These are phyloP conservation scores for Hyphodiscus sp. DNA, from an alignment of 2,329 filamentous ascomycete genomes.

Conservation along the genomic window DNA sequence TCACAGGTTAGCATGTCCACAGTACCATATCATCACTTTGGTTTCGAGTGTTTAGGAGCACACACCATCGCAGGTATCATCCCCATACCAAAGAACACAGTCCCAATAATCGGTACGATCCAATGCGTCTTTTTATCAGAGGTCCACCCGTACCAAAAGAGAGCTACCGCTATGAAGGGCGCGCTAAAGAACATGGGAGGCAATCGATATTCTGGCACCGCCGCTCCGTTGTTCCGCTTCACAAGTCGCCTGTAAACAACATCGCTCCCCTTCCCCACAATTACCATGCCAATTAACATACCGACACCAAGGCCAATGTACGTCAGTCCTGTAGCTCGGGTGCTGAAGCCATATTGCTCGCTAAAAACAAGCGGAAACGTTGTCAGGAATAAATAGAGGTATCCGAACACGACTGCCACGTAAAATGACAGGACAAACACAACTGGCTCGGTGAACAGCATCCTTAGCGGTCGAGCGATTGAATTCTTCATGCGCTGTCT, in stretches of 20 bases:
- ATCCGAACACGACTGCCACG: conserved; percentile 42
- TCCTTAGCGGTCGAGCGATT: background rate
- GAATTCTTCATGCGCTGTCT: background rate
- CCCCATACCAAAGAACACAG: conserved; percentile 35
- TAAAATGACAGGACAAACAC: conserved; percentile 40
- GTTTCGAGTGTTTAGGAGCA: too few relatives aligned
- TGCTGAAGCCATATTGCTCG: conserved; percentile 33
- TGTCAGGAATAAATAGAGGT: conserved; percentile 44
- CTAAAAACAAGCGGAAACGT: conserved; percentile 44
- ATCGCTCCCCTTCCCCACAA: conserved; percentile 36
- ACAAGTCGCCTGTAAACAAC: background rate
- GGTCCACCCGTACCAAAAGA: conserved; percentile 45
- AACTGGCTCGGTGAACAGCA: conserved; percentile 28
- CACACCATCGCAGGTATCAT: conserved; percentile 25
- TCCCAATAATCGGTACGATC: conserved; percentile 38
- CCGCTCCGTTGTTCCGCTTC: background rate
- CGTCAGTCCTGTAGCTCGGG: conserved; percentile 34
- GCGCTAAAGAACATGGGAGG: conserved; percentile 35
- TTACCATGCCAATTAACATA: conserved; percentile 31
- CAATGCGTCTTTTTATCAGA: conserved; percentile 33
- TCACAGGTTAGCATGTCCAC: conserved; percentile 19
- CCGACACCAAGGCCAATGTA: conserved; percentile 38
- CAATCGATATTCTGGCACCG: conserved; percentile 31
- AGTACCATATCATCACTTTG: too few relatives aligned
- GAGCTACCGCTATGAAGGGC: conserved; percentile 34